Evolutionary conservation across 2,329 filamentous ascomycete genomes (phyloP), one percentile per base, ranked within the genome.

Genomic region (Fonsecaea erecta): DNA sequence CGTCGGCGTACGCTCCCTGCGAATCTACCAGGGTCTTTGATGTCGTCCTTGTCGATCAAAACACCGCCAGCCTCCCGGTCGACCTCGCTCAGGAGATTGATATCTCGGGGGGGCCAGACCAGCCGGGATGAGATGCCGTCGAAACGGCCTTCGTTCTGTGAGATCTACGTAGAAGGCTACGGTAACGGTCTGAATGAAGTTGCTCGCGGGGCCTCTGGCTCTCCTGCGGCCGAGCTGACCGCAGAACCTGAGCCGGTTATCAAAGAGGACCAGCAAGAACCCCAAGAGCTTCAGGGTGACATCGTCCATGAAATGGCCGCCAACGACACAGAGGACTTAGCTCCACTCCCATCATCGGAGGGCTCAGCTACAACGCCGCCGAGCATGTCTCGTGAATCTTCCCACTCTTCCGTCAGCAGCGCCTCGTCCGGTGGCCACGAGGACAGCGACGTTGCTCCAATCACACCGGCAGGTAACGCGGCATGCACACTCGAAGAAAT

Each of bases 131-230:
- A 65, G 32, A 60, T 64, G 61, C 64, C 64, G 46, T 11, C 60
- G 1, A 69, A 66, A 57, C 60, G 65, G n/a, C 60, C 64, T 30
- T 24, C 66, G 4, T 70, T 70, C 66, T 71, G 70, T 40, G 68
- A 71, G 43, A 72, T 72, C 32, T 70, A 64, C 35, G 62, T 71
- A 14, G 62, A 67, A 37, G 70, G 69, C n/a, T 72, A 72, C 34
- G 70, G 70, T n/a, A 72, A 72, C 54, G 70, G 70, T n/a, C 34
- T 71, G 56, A 70, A 70, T 52, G 64, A 71, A 48, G 55, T 70
- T 51, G 21, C 63, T 18, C 37, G n/a, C 18, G 52, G 37, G 14
- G 11, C 14, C 1, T 21, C 30, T 1, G 32, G n/a, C 14, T 54
- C 35, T 7, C 3, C 52, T 14, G 52, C 53, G 5, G 56, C 61